These are phyloP conservation scores for Chenopodium berlandieri DNA, from an alignment of 148 eudicot genomes.

Conservation along the genomic window DNA sequence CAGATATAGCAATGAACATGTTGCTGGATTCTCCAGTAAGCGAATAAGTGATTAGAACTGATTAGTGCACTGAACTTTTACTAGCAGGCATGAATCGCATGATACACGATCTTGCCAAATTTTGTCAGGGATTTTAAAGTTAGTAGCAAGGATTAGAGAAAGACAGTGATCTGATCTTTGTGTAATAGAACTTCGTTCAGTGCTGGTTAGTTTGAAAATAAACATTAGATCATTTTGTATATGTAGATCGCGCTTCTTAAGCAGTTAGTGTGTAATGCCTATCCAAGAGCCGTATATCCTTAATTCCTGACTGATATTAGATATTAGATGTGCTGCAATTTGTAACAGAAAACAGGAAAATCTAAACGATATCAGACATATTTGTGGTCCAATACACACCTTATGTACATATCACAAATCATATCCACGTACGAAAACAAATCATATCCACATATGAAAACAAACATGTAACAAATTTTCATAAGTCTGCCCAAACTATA, in stretches of 20 bases:
- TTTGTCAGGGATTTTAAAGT: constrained; percentile 1
- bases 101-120: background rate
- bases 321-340: background rate
- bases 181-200: background rate
- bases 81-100: constrained; percentile 14
- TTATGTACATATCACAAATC: constrained; percentile 23
- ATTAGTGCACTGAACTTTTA: background rate
- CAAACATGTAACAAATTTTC: constrained; percentile 11
- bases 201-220: background rate
- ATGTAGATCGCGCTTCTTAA: background rate
- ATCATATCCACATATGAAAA: constrained; percentile 17
- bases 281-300: background rate
- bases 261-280: no score
- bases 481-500: constrained; percentile 22
- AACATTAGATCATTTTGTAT: background rate
- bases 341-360: background rate
- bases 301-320: background rate
- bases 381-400: constrained; percentile 16
- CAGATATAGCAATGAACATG: constrained; percentile 29
- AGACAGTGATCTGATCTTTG: background rate
- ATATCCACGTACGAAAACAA: constrained; percentile 22
- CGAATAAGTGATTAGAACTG: constrained; percentile 8
- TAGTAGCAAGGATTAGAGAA: background rate
- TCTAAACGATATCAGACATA: background rate
- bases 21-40: constrained; percentile 35